Evolutionary conservation across 495 filamentous ascomycete genomes (phyloP).

Genomic region (Aspergillus panamensis): DNA sequence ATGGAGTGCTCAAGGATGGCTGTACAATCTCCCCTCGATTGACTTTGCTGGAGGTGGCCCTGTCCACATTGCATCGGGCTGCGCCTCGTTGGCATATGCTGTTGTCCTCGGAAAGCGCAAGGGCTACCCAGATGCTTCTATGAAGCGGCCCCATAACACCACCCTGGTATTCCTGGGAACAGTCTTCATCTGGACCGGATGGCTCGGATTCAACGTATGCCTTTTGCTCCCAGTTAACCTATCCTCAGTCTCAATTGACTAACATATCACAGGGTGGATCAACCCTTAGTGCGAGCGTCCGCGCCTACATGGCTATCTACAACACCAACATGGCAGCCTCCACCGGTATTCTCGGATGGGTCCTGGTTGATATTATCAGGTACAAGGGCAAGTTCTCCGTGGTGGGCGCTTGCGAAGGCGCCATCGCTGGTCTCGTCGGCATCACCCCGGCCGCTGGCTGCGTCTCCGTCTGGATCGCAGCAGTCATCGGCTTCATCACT

Average conservation of each 20-base stretch:
- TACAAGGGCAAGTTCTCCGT: constrained; percentile 54
- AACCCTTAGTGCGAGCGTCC: constrained; percentile 53
- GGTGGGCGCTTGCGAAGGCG: constrained; percentile 58
- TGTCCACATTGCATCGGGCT: constrained; percentile 55
- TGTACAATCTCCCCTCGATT: constrained; percentile 51
- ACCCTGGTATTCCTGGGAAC: constrained; percentile 57
- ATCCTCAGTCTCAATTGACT: background rate
- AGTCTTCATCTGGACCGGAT: constrained; percentile 57
- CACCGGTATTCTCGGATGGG: constrained; percentile 57
- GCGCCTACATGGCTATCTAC: constrained; percentile 56
- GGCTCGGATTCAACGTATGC: constrained; percentile 57
- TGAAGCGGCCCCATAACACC: constrained; percentile 53
- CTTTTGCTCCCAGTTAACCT: background rate
- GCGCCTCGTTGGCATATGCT: constrained; percentile 53
- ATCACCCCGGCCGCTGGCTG: constrained; percentile 64
- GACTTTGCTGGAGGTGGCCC: constrained; percentile 57
- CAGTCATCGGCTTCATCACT: constrained; percentile 57
- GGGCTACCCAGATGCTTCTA: constrained; percentile 37
- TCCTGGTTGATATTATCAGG: constrained; percentile 54
- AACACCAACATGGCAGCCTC: constrained; percentile 61
- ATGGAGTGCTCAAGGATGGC: constrained; percentile 57
- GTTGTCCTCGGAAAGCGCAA: constrained; percentile 53
- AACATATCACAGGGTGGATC: constrained; percentile 45
- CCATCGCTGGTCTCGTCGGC: constrained; percentile 61
- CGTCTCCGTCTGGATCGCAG: constrained; percentile 54